A percentile compares a stretch with the other conserved stretches of the same genome.
phyloP scores from a whole-genome alignment of 108 stramenopile genomes.

The Fragilaria crotonensis region DNA sequence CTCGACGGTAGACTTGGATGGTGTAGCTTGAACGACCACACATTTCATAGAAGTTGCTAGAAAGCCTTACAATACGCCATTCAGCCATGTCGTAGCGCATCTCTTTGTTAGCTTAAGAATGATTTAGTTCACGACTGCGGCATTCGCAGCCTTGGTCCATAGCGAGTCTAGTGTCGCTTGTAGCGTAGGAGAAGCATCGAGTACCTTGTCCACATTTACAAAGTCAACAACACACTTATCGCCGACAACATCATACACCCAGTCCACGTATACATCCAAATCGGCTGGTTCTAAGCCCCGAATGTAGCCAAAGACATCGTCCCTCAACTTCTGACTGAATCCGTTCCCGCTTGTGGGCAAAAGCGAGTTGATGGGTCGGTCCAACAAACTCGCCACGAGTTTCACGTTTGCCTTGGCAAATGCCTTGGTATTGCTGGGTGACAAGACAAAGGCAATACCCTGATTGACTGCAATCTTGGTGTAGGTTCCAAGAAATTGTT shows the following conservation, averaged over 20 bases:
- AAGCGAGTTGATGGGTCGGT: conserved; percentile 22
- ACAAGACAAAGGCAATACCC: conserved; percentile 50
- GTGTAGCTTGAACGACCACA: too few species aligned
- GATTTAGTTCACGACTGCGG: too few species aligned
- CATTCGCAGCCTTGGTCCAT: background rate
- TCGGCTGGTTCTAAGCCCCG: conserved; percentile 10
- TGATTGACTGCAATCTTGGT: conserved; percentile 48
- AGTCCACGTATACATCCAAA: conserved; percentile 14
- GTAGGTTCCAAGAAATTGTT: conserved; percentile 45
- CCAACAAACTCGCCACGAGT: conserved; percentile 39
- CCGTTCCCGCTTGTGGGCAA: conserved; percentile 2
- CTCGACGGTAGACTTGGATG: too few species aligned
- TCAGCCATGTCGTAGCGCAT: too few species aligned
- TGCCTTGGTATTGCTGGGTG: conserved; percentile 35
- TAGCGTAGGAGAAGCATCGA: conserved; percentile 24
- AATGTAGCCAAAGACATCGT: conserved; percentile 17
- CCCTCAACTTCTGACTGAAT: conserved; percentile 1
- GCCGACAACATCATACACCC: conserved; percentile 20
- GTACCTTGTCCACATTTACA: conserved; percentile 5
- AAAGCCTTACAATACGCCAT: too few species aligned
- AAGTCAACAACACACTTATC: conserved; percentile 11
- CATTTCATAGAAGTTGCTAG: too few species aligned
- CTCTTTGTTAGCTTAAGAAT: too few species aligned
- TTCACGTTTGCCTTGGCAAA: conserved; percentile 50
- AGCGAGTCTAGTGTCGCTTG: conserved; percentile 4